phyloP scores from a whole-genome alignment of 1,284 basidiomycete species.

The Paramarasmius palmivorus region DNA sequence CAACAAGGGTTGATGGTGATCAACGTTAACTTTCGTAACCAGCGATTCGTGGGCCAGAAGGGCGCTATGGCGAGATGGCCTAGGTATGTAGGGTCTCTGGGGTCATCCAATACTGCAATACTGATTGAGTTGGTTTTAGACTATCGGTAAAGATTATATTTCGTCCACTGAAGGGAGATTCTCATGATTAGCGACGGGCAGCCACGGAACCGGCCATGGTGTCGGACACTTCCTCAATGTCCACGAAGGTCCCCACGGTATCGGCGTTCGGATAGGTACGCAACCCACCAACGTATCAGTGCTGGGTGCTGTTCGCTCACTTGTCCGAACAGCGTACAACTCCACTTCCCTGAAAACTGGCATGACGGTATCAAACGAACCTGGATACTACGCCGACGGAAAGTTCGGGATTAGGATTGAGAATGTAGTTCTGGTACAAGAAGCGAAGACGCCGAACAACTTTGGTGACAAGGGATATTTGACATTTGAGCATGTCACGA shows the following conservation, averaged over 20 bases:
- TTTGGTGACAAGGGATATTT: slow-evolving; percentile 86
- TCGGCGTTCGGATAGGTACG: slow-evolving; percentile 76
- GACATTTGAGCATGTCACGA: slow-evolving; percentile 82
- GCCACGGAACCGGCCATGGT: slow-evolving; percentile 93
- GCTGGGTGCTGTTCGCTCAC: not conserved
- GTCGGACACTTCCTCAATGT: slow-evolving; percentile 93
- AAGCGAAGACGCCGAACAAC: slow-evolving; percentile 76
- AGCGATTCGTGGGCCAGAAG: slow-evolving; percentile 87
- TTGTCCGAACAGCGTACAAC: slow-evolving; percentile 56
- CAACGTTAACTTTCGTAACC: slow-evolving; percentile 18
- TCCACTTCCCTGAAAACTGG: slow-evolving; percentile 74
- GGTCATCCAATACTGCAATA: not conserved
- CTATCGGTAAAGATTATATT: slow-evolving; percentile 37
- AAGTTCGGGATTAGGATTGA: slow-evolving; percentile 94
- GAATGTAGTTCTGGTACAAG: slow-evolving; percentile 78
- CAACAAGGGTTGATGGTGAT: not conserved
- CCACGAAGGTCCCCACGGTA: slow-evolving; percentile 91
- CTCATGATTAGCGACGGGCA: slow-evolving; percentile 22
- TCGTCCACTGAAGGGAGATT: not conserved
- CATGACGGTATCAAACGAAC: slow-evolving; percentile 93
- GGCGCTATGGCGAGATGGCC: slow-evolving; percentile 89
- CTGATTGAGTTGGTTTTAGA: slow-evolving; percentile 29
- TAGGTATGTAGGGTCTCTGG: slow-evolving; percentile 50
- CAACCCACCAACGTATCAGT: not conserved
- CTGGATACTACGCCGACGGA: slow-evolving; percentile 94